phyloP scores from a whole-genome alignment of 2,329 filamentous ascomycete species.

The Colletotrichum sp. region DNA sequence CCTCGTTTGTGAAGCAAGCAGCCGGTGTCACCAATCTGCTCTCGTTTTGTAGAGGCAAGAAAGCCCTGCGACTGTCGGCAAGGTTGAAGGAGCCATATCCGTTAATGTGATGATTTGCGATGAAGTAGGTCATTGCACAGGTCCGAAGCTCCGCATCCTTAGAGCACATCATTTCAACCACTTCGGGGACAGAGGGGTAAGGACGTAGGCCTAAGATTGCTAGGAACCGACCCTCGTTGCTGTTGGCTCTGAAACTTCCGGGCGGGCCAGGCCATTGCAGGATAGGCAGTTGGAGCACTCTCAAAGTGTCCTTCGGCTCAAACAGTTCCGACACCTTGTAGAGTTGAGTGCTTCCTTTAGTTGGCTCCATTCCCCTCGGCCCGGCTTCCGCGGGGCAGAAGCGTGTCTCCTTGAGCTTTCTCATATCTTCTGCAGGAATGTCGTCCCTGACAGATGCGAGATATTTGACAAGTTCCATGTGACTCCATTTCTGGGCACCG shows the following conservation, averaged over 20 bases:
- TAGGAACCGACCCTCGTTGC: slow-evolving; percentile 78
- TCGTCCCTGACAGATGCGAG: slow-evolving; percentile 88
- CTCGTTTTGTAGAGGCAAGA: slow-evolving; percentile 75
- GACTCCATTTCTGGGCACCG: slow-evolving; percentile 79
- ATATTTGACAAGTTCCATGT: slow-evolving; percentile 94
- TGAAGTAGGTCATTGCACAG: slow-evolving; percentile 80
- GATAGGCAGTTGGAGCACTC: slow-evolving; percentile 74
- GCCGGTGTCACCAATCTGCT: slow-evolving; percentile 72
- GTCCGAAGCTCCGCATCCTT: slow-evolving; percentile 63
- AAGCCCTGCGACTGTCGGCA: slow-evolving; percentile 57
- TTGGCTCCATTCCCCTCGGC: slow-evolving; percentile 58
- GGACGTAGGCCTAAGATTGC: slow-evolving; percentile 73
- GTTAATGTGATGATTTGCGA: slow-evolving; percentile 79
- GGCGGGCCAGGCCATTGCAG: slow-evolving; percentile 79
- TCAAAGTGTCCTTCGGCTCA: slow-evolving; percentile 75
- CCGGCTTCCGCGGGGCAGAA: slow-evolving; percentile 82
- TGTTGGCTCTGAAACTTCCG: slow-evolving; percentile 67
- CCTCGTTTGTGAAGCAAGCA: slow-evolving; percentile 82
- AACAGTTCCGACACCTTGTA: slow-evolving; percentile 82
- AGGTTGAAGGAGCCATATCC: slow-evolving; percentile 73
- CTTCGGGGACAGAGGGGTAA: slow-evolving; percentile 73
- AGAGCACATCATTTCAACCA: slow-evolving; percentile 80
- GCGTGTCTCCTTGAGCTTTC: slow-evolving; percentile 75
- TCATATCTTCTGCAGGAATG: slow-evolving; percentile 83
- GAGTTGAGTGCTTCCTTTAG: slow-evolving; percentile 54